phyloP scores from a whole-genome alignment of 2,329 filamentous ascomycete genomes.

The Fusarium sp. region DNA sequence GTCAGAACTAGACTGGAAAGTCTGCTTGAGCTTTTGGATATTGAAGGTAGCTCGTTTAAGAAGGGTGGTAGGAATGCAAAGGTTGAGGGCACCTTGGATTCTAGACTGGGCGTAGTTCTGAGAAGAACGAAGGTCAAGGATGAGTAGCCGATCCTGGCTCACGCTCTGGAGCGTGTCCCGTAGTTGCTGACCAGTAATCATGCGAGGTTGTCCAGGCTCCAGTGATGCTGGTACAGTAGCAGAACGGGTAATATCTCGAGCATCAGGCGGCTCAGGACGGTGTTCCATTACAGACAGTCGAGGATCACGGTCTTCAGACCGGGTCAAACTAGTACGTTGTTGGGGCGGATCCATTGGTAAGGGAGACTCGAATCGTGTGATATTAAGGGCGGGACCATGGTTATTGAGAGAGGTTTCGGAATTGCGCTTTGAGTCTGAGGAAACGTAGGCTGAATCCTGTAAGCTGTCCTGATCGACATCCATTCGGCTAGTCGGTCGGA shows the following conservation, averaged over 20 bases:
- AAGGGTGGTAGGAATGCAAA: slow-evolving; percentile 94
- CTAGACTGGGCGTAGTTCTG: slow-evolving; percentile 81
- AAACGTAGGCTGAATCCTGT: slow-evolving; percentile 64
- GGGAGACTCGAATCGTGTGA: slow-evolving; percentile 56
- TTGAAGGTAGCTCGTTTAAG: slow-evolving; percentile 92
- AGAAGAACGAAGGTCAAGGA: slow-evolving; percentile 87
- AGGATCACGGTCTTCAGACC: slow-evolving; percentile 61
- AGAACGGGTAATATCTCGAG: slow-evolving; percentile 47
- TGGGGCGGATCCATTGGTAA: slow-evolving; percentile 44
- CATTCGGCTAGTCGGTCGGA: slow-evolving; percentile 46
- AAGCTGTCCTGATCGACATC: slow-evolving; percentile 58
- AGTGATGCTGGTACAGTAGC: slow-evolving; percentile 63
- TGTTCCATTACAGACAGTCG: slow-evolving; percentile 64
- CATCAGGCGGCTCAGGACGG: slow-evolving; percentile 51
- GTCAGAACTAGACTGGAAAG: slow-evolving; percentile 77
- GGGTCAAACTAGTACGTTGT: slow-evolving; percentile 48
- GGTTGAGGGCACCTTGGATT: slow-evolving; percentile 82
- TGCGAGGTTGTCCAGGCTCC: slow-evolving; percentile 56
- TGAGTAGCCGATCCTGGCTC: slow-evolving; percentile 60
- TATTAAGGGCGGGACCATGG: slow-evolving; percentile 51
- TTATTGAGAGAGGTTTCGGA: slow-evolving; percentile 57
- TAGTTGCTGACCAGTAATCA: slow-evolving; percentile 65
- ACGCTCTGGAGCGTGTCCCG: slow-evolving; percentile 62
- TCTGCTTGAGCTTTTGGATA: slow-evolving; percentile 85
- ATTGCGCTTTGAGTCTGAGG: slow-evolving; percentile 63